Percentiles rank a stretch among this genome's conserved stretches.
Conservation (phyloP, 2,329 filamentous ascomycete species). For the Davidsoniella virescens region DNA sequence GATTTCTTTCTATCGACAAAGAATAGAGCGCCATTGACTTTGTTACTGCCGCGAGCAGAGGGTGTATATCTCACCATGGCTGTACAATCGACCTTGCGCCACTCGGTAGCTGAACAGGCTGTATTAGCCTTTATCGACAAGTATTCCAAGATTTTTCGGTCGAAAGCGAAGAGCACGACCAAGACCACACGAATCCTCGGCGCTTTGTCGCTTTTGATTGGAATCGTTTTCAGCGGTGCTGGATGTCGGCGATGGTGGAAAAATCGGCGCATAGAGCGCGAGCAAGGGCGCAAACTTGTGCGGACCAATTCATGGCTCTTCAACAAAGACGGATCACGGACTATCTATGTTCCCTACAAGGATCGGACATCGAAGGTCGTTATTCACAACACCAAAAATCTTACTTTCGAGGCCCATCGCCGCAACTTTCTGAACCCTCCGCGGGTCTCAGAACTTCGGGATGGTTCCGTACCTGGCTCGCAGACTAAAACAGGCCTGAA, state of each 20-base stretch:
- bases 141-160: conserved; percentile 36
- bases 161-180: conserved; percentile 46
- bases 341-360: conserved; percentile 89
- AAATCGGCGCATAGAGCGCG: conserved; percentile 56
- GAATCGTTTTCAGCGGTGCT: conserved; percentile 65
- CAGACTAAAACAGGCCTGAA: conserved; percentile 92
- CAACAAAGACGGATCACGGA: conserved; percentile 87
- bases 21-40: no score
- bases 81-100: conserved; percentile 67
- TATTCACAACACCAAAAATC: conserved; percentile 75
- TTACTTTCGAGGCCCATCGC: conserved; percentile 92
- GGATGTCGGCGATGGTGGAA: conserved; percentile 67
- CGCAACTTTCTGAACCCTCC: conserved; percentile 86
- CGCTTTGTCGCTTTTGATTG: conserved; percentile 56
- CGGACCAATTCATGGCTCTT: conserved; percentile 83
- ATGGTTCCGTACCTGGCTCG: conserved; percentile 64
- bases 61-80: conserved; percentile 42
- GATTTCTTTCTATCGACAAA: no score
- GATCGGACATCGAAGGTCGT: conserved; percentile 77
- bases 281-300: conserved; percentile 66
- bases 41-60: neutral
- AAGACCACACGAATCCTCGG: conserved; percentile 58
- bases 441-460: conserved; percentile 51
- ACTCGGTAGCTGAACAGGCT: conserved; percentile 48
- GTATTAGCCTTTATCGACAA: conserved; percentile 47